Evolutionary conservation across 192 early-diverging fungal genomes (phyloP).

Genomic region (Jimgerdemannia flammicorona): DNA sequence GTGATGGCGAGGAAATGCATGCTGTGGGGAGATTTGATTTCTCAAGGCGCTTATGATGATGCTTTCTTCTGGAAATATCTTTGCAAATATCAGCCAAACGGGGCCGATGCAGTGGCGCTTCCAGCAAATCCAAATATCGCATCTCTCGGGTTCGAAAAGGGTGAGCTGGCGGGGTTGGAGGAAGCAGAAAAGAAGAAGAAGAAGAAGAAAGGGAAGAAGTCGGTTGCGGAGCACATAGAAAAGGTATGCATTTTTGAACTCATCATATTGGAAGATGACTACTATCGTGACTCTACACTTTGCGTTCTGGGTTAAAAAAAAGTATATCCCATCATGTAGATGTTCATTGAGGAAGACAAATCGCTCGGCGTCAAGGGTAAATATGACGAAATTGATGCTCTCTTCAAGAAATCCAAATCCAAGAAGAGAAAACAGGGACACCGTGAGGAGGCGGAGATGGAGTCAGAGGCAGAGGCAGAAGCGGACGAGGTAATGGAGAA

Average conservation of each 20-base stretch:
- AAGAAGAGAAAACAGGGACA: conserved; percentile 8
- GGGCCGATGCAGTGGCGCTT: conserved; percentile 14
- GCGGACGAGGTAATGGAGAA: conserved; percentile 10
- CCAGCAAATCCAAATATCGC: conserved; percentile 47
- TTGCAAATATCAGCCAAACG: conserved; percentile 14
- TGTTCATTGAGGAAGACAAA: conserved; percentile 30
- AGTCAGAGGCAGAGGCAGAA: conserved; percentile 5
- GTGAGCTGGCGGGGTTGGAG: conserved; percentile 30
- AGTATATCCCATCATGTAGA: conserved; percentile 5
- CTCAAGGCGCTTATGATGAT: not conserved
- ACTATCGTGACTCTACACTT: not conserved
- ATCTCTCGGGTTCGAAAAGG: conserved; percentile 52
- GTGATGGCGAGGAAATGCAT: too few species aligned
- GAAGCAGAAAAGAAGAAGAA: conserved; percentile 40
- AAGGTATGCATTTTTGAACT: conserved; percentile 2
- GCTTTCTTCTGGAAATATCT: conserved; percentile 1
- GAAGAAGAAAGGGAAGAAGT: conserved; percentile 47
- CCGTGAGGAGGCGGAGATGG: conserved; percentile 12
- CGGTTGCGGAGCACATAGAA: conserved; percentile 36
- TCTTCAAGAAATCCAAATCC: conserved; percentile 39
- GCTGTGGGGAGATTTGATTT: not conserved
- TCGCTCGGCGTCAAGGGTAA: conserved; percentile 33
- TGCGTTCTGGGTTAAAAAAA: conserved; percentile 7
- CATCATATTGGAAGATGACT: not conserved
- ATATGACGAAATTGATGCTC: conserved; percentile 46